phyloP scores from a whole-genome alignment of 768 basidiomycete genomes.

The Lactarius deliciosus region DNA sequence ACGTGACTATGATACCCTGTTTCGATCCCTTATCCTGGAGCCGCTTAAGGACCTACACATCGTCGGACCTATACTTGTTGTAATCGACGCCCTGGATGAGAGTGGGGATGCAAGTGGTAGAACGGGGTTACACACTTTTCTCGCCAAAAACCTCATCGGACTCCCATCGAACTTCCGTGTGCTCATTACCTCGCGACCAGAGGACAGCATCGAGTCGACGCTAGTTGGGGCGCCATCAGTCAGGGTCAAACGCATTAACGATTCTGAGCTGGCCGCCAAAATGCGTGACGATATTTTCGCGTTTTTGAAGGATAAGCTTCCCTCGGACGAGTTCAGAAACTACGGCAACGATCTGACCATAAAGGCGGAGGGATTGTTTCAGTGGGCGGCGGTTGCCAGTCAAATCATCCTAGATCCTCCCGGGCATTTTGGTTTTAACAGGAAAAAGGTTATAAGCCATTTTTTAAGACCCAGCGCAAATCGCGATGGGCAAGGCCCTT shows the following conservation, averaged over 20 bases:
- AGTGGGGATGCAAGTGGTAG: neutral
- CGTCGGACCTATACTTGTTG: neutral
- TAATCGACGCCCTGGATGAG: conserved; percentile 6
- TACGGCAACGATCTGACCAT: neutral
- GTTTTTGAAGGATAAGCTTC: neutral
- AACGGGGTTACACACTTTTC: neutral
- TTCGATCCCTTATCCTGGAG: neutral
- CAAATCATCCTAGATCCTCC: neutral
- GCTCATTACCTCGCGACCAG: neutral
- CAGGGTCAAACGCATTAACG: neutral
- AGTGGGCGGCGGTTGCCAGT: neutral
- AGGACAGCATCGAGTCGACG: neutral
- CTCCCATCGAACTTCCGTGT: conserved; percentile 2
- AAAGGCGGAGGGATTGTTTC: conserved; percentile 1
- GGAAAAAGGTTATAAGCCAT: no score
- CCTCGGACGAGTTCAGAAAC: neutral
- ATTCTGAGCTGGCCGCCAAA: neutral
- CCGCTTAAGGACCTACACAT: neutral
- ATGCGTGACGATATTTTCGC: neutral
- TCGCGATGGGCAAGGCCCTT: neutral
- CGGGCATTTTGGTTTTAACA: neutral
- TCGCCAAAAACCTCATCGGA: neutral
- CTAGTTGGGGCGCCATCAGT: neutral
- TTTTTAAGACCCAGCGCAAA: no score
- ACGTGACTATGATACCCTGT: neutral